Evolutionary conservation across 441 rosid genomes (phyloP).

Genomic region (Euphorbia celastroides): DNA sequence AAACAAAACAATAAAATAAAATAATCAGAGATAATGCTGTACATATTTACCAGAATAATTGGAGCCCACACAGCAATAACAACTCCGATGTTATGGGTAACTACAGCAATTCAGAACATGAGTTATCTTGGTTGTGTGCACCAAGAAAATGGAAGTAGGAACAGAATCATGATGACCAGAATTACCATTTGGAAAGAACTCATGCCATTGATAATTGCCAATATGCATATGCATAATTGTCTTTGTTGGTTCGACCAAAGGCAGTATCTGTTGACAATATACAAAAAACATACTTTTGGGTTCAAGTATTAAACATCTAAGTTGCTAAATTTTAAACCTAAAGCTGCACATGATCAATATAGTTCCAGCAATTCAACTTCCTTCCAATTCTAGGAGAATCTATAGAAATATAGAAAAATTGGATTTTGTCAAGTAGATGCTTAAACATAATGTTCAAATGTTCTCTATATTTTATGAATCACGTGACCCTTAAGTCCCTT

Average conservation of each 20-base stretch:
- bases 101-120: constrained; percentile 38
- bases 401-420: not conserved
- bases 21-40: not conserved
- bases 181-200: constrained; percentile 81
- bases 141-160: constrained; percentile 8
- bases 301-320: not conserved
- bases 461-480: constrained; percentile 6
- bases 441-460: not conserved
- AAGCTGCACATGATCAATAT: not conserved
- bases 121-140: constrained; percentile 18
- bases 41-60: constrained; percentile 71
- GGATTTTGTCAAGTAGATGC: not conserved
- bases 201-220: constrained; percentile 75
- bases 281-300: not conserved
- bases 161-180: constrained; percentile 6
- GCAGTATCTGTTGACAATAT: constrained; percentile 56
- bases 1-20: not conserved
- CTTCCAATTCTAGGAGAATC: not conserved
- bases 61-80: constrained; percentile 97
- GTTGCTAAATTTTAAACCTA: not conserved
- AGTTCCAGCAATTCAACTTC: not conserved
- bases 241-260: constrained; percentile 75
- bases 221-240: constrained; percentile 58
- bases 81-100: constrained; percentile 73
- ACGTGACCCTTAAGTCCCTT: not conserved